Evolutionary conservation across 2,329 filamentous ascomycete genomes (phyloP).

Genomic region (Metarhizium robertsii): DNA sequence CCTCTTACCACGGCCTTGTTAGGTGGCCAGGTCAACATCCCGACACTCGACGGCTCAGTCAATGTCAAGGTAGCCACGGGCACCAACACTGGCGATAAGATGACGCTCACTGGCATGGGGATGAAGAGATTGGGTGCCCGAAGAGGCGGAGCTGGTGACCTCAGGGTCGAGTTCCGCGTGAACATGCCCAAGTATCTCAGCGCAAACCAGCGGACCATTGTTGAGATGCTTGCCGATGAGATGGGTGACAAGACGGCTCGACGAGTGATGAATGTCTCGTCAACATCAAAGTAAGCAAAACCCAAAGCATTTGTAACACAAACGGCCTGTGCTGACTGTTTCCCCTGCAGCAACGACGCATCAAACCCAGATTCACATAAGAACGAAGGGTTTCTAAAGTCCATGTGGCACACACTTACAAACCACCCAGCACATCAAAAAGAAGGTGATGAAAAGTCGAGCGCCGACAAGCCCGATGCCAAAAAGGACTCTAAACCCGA

Average conservation of each 20-base stretch:
- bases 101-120: constrained; percentile 82
- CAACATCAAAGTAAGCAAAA: constrained; percentile 9
- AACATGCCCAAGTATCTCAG: constrained; percentile 90
- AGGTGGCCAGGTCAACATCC: constrained; percentile 81
- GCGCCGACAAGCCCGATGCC: constrained; percentile 12
- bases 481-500: constrained; percentile 9
- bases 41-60: constrained; percentile 83
- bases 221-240: constrained; percentile 95
- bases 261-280: constrained; percentile 74
- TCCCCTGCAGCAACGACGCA: constrained; percentile 6
- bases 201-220: constrained; percentile 81
- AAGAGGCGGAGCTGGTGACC: constrained; percentile 62
- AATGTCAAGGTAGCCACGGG: constrained; percentile 87
- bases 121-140: constrained; percentile 77
- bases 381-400: constrained; percentile 85
- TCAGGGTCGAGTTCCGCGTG: constrained; percentile 91
- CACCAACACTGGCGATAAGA: constrained; percentile 83
- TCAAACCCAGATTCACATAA: constrained; percentile 47
- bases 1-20: constrained; percentile 88
- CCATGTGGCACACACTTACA: constrained; percentile 87
- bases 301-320: not conserved
- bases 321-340: not conserved
- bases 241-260: constrained; percentile 88
- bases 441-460: constrained; percentile 18
- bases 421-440: constrained; percentile 55